Base-by-base conservation (phyloP, 345 rosid genomes). In the Physaria fendleri region DNA sequence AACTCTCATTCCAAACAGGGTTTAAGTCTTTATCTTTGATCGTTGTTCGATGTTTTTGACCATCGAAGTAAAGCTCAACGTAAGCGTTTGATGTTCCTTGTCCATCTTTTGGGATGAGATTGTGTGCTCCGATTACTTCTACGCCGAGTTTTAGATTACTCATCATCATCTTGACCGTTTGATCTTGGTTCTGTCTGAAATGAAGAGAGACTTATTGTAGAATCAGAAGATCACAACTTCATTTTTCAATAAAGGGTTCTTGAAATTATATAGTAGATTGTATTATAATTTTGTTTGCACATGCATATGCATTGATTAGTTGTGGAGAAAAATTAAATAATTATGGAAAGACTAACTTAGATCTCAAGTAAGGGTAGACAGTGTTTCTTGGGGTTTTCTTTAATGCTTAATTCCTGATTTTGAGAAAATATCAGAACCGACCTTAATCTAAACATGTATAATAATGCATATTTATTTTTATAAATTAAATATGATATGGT, bases 1-100 rank as follows among this genome's bases (percentile, higher is more conserved):
- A 86, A 72, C 94, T 85, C 85, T 89, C 99, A 25, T 89, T 83
- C 99, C 99, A 93, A 48, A 93, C 86, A 2, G 99, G 99, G 73
- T 75, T 85, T 42, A 89, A 84, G 74, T 87, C 97, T 72, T 81
- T 80, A 32, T 93, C 95, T 73, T 93, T 93, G 67, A 87, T 75
- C 6, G 95, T 89, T 50, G 91, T 81, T 13, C 91, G 95, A 54
- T 81, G 83, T 68, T 56, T 86, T 63, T 89, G 99, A 63, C 91
- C 89, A 25, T 93, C 99, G 39, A 93, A 93, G 75, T 40, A 74
- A 59, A 89, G 89, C 82, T 93, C 99, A 6, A 93, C 88, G 44
- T 74, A 87, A 42, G 95, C 83, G 62, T 71, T 89, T 15, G 95
- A 78, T 29, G 99, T 86, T 72, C 99, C 99, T 50, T 75, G 80